A percentile compares a stretch with the other conserved stretches of the same genome.
phyloP scores from a whole-genome alignment of 2,329 filamentous ascomycete species.

The Colletotrichum abscissum region DNA sequence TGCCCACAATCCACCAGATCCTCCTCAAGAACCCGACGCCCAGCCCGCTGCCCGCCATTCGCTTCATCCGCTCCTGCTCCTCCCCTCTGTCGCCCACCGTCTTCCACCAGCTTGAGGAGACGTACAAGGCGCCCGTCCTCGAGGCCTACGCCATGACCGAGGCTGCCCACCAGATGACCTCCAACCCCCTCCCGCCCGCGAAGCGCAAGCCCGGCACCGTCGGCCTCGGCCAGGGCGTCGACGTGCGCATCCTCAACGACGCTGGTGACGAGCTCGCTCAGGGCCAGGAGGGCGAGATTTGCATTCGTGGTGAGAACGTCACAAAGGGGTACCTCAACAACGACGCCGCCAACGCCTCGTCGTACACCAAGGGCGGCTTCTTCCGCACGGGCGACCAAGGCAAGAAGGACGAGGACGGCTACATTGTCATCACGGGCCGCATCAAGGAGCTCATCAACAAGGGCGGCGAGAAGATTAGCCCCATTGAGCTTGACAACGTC shows the following conservation, averaged over 20 bases:
- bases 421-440: constrained; percentile 87
- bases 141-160: constrained; percentile 96
- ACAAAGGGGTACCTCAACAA: constrained; percentile 91
- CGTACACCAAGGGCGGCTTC: constrained; percentile 81
- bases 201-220: constrained; percentile 86
- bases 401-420: constrained; percentile 82
- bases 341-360: constrained; percentile 76
- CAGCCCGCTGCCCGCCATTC: constrained; percentile 75
- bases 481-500: constrained; percentile 88
- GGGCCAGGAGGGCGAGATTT: constrained; percentile 83
- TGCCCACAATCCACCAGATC: constrained; percentile 94
- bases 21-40: constrained; percentile 80
- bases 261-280: constrained; percentile 75
- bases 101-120: constrained; percentile 81
- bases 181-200: constrained; percentile 75
- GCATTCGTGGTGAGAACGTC: constrained; percentile 84
- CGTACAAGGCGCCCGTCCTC: constrained; percentile 82
- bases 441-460: constrained; percentile 96
- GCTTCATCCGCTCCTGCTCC: constrained; percentile 90
- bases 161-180: constrained; percentile 87
- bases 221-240: constrained; percentile 85
- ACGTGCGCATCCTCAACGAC: constrained; percentile 80
- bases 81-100: constrained; percentile 85
- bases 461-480: constrained; percentile 89
- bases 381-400: constrained; percentile 92